These are phyloP conservation scores for Hypoxylon subgilvum DNA, from an alignment of 495 filamentous ascomycete species.

Conservation along the genomic window DNA sequence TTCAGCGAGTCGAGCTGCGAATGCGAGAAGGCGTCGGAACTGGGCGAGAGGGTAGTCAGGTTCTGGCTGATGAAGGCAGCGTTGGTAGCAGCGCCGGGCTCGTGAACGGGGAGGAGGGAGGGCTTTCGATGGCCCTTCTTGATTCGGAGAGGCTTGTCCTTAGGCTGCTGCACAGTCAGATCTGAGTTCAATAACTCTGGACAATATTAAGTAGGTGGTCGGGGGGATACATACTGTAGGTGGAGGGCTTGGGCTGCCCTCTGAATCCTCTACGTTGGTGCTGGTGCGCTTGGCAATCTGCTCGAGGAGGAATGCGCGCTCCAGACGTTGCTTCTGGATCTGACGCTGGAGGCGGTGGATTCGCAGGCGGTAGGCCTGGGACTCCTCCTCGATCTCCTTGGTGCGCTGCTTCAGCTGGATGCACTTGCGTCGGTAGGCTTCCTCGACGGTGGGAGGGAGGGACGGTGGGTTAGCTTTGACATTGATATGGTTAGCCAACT, in stretches of 20 bases:
- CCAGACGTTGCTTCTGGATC: conserved; percentile 89
- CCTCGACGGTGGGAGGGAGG: conserved; percentile 92
- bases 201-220: neutral
- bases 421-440: conserved; percentile 95
- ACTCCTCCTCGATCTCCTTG: conserved; percentile 85
- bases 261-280: conserved; percentile 76
- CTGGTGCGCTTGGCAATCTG: conserved; percentile 84
- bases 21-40: conserved; percentile 53
- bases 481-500: conserved; percentile 5
- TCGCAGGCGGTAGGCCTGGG: conserved; percentile 77
- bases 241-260: conserved; percentile 73
- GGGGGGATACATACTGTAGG: conserved; percentile 62
- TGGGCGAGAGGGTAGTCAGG: conserved; percentile 51
- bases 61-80: conserved; percentile 54
- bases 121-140: conserved; percentile 76
- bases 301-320: conserved; percentile 87
- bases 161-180: conserved; percentile 63
- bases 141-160: conserved; percentile 86
- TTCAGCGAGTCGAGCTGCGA: conserved; percentile 44
- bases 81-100: conserved; percentile 38
- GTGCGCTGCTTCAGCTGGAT: conserved; percentile 91
- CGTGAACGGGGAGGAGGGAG: conserved; percentile 47
- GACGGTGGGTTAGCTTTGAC: conserved; percentile 61
- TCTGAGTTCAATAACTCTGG: conserved; percentile 24
- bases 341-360: conserved; percentile 79